These are phyloP conservation scores for Botrytis cinerea DNA, from an alignment of 2,329 filamentous ascomycete genomes.

Conservation along the genomic window DNA sequence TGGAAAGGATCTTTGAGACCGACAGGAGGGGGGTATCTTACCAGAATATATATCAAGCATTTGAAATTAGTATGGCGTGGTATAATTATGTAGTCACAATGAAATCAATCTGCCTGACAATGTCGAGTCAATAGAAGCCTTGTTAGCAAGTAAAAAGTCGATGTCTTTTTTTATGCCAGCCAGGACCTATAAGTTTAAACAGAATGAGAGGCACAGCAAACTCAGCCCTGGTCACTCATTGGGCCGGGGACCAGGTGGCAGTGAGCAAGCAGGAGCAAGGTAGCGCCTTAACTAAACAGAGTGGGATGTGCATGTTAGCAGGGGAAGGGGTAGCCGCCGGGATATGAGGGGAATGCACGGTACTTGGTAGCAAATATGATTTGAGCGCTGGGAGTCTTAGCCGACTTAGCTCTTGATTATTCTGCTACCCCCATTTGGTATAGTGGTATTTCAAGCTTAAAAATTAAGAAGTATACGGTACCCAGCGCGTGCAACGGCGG, in stretches of 20 bases:
- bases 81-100: conserved; percentile 28
- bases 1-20: background rate
- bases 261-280: conserved; percentile 27
- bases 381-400: conserved; percentile 12
- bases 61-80: conserved; percentile 25
- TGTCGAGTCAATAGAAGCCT: conserved; percentile 27
- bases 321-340: conserved; percentile 23
- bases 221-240: conserved; percentile 30
- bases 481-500: conserved; percentile 19
- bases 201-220: conserved; percentile 32
- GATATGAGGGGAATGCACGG: conserved; percentile 17
- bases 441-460: conserved; percentile 17
- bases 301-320: conserved; percentile 23
- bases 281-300: conserved; percentile 22
- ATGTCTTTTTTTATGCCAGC: conserved; percentile 26
- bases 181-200: conserved; percentile 33
- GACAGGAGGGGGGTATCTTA: background rate
- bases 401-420: background rate
- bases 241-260: conserved; percentile 30
- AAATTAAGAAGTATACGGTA: conserved; percentile 9
- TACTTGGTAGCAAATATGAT: conserved; percentile 16
- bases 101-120: conserved; percentile 25
- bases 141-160: conserved; percentile 23
- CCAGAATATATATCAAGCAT: conserved; percentile 15
- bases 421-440: background rate